These are phyloP conservation scores for Theobroma grandiflorum DNA, from an alignment of 441 rosid genomes.

Conservation along the genomic window DNA sequence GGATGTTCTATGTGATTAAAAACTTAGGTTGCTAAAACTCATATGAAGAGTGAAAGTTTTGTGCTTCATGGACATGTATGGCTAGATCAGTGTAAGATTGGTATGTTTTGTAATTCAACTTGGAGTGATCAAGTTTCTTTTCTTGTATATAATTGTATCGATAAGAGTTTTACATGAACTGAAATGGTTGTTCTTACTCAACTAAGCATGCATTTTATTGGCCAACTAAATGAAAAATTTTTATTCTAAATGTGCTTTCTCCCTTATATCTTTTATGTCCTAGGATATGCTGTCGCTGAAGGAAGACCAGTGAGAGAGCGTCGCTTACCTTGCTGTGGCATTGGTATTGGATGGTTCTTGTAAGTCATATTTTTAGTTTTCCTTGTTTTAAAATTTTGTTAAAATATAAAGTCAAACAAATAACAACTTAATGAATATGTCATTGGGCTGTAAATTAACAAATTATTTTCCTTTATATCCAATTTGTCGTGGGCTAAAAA, in stretches of 20 bases:
- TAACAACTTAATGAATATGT: constrained; percentile 15
- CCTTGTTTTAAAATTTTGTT: neutral
- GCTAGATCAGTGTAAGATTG: neutral
- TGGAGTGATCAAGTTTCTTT: neutral
- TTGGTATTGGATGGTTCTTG: constrained; percentile 92
- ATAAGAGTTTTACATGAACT: neutral
- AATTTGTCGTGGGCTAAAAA: neutral
- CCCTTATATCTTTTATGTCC: constrained; percentile 11
- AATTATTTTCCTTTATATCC: neutral
- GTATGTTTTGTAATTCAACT: neutral
- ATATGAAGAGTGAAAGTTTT: neutral
- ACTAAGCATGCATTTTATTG: neutral
- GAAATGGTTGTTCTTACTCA: neutral
- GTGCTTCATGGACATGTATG: constrained; percentile 12
- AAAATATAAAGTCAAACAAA: neutral
- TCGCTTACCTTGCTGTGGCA: constrained; percentile 92
- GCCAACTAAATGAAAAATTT: neutral
- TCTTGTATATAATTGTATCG: neutral
- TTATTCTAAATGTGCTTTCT: neutral
- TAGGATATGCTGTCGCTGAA: constrained; percentile 86
- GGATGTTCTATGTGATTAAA: neutral
- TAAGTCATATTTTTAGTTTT: constrained; percentile 46
- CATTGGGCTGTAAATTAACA: neutral
- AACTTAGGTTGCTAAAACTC: neutral
- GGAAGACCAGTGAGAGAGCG: constrained; percentile 84